Evolutionary conservation across 345 rosid species (phyloP), one percentile per base, ranked within the genome.

Genomic region (Abelmoschus esculentus): DNA sequence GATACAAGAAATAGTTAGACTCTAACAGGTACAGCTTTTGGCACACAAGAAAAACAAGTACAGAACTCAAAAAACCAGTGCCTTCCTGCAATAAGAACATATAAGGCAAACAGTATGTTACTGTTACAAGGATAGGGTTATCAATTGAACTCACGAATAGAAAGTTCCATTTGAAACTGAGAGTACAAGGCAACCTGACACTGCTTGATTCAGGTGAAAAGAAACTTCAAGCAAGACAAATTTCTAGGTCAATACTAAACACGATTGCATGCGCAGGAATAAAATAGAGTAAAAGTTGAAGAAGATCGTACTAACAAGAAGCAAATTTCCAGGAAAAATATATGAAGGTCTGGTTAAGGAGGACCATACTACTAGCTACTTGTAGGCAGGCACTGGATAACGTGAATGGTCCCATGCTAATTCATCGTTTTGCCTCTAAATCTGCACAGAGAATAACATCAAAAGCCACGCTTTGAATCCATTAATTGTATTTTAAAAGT

Each of bases 321-420:
- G 42, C 42, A 38, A 38, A 7, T 38, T 7, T 38, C 42, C 42
- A 38, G 10, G 42, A 7, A 38, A 38, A 38, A 38, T 38, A 38
- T 7, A 47, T 6, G 44, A 77, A 77, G 72, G 53, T 70, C 58
- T 72, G 5, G 62, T 68, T 69, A 52, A 71, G 72, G 52, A 75
- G 86, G 87, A 83, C 84, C 84, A 86, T 74, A 71, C 86, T 74
- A 71, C 86, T n/a, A 40, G 47, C 40, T 72, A 75, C 67, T 73
- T 70, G 2, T 59, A 59, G 64, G 54, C 54, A 59, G 64, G 54
- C 54, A 29, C 29, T 9, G 67, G 73, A 73, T 72, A 81, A 80
- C 81, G 80, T 73, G 77, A 83, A 82, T 83, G 88, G 86, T 81
- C 82, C 82, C 87, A 77, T 84, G 83, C 83, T 75, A 72, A 5